A percentile compares a stretch with the other conserved stretches of the same genome.
These are phyloP conservation scores for Cordyceps pruinosa DNA, from an alignment of 2,329 filamentous ascomycete species.

Conservation along the genomic window DNA sequence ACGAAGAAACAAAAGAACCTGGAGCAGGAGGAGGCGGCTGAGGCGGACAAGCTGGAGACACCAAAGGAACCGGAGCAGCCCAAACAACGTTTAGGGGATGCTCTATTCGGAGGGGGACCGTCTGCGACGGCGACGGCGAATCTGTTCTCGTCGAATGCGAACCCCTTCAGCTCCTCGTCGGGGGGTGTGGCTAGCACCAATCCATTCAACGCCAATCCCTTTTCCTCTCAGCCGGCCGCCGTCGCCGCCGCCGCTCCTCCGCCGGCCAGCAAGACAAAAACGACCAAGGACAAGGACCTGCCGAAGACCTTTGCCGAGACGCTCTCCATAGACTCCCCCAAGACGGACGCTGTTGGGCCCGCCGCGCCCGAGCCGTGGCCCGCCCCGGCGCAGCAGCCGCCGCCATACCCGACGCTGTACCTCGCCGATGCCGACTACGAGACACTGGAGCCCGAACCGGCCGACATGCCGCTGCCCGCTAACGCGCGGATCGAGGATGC, in stretches of 20 bases:
- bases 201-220: conserved; percentile 27
- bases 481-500: conserved; percentile 38
- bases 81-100: conserved; percentile 51
- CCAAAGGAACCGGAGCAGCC: conserved; percentile 26
- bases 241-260: conserved; percentile 23
- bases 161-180: conserved; percentile 37
- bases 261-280: conserved; percentile 17
- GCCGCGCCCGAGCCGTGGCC: conserved; percentile 69
- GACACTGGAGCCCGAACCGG: conserved; percentile 58
- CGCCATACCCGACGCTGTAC: conserved; percentile 69
- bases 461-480: conserved; percentile 44
- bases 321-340: conserved; percentile 61
- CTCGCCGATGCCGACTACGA: conserved; percentile 89
- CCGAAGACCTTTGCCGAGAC: conserved; percentile 64
- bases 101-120: conserved; percentile 60
- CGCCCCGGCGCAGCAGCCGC: conserved; percentile 52
- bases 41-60: conserved; percentile 21
- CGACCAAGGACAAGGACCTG: conserved; percentile 25
- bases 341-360: conserved; percentile 19
- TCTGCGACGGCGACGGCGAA: conserved; percentile 39
- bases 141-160: conserved; percentile 51
- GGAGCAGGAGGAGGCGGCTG: conserved; percentile 24
- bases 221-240: conserved; percentile 15
- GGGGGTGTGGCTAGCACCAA: conserved; percentile 16
- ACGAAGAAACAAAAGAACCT: conserved; percentile 27